Conservation (phyloP, 2,329 filamentous ascomycete genomes). For the Leptoxyphium fumago region DNA sequence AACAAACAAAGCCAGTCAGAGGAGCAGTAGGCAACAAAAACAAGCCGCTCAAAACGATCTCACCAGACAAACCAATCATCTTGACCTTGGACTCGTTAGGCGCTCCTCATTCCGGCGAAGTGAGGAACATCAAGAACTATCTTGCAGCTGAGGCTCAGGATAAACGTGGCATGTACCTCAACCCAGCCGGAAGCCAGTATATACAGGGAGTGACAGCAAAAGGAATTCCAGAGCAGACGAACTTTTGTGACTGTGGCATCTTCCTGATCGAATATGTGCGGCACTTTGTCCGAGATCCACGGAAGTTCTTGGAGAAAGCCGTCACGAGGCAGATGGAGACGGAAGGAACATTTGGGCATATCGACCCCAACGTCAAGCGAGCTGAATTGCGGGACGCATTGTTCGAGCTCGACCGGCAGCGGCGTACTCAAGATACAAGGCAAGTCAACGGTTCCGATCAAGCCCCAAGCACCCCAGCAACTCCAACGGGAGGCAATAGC, state of each 20-base stretch:
- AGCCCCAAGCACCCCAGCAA: no score
- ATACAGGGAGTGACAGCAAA: constrained; percentile 50
- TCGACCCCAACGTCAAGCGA: constrained; percentile 45
- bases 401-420: constrained; percentile 45
- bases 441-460: no score
- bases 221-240: constrained; percentile 63
- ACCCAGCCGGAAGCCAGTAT: constrained; percentile 28
- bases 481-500: no score
- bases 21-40: constrained; percentile 9
- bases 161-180: constrained; percentile 40
- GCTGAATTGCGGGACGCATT: constrained; percentile 51
- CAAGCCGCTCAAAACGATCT: constrained; percentile 1
- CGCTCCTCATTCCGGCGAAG: constrained; percentile 46
- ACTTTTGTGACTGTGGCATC: constrained; percentile 79
- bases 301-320: constrained; percentile 51
- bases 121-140: constrained; percentile 59
- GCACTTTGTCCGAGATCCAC: constrained; percentile 63
- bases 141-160: constrained; percentile 54
- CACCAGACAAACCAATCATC: constrained; percentile 43
- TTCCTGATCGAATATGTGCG: constrained; percentile 75
- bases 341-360: constrained; percentile 38
- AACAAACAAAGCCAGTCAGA: constrained; percentile 4
- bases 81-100: constrained; percentile 80
- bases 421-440: constrained; percentile 15
- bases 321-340: constrained; percentile 49